These are phyloP conservation scores for Halophytophthora polymorphica DNA, from an alignment of 352 stramenopile species.

Conservation along the genomic window DNA sequence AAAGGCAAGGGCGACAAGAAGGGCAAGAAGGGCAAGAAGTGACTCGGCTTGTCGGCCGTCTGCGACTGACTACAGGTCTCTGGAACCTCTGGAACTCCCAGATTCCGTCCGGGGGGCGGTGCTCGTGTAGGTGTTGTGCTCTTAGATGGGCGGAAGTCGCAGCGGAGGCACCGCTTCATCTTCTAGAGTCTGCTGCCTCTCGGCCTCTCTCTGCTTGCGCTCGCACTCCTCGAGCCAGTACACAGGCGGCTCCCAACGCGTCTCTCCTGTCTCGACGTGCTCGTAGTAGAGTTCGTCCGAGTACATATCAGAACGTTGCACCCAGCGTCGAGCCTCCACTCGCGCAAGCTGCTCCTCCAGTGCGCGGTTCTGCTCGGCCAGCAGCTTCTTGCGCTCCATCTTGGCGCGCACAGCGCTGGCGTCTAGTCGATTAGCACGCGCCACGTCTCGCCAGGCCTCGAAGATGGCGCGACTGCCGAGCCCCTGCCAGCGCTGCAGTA, in stretches of 20 bases:
- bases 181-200: neutral
- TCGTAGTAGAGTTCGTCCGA: constrained; percentile 68
- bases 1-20: constrained; percentile 58
- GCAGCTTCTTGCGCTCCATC: constrained; percentile 29
- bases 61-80: neutral
- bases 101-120: neutral
- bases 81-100: neutral
- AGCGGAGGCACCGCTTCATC: constrained; percentile 14
- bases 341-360: constrained; percentile 48
- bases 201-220: constrained; percentile 10
- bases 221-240: constrained; percentile 58
- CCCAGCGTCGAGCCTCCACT: constrained; percentile 48
- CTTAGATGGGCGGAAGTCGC: constrained; percentile 25
- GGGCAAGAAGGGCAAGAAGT: constrained; percentile 56
- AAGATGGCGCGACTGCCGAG: constrained; percentile 52
- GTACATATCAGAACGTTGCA: constrained; percentile 56
- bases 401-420: constrained; percentile 28
- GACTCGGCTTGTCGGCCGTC: neutral
- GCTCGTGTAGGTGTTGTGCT: neutral
- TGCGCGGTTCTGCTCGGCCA: constrained; percentile 49
- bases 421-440: constrained; percentile 30
- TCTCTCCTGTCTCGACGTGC: constrained; percentile 44
- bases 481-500: constrained; percentile 53
- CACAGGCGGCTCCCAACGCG: constrained; percentile 41
- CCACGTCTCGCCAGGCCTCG: constrained; percentile 58